phyloP scores from a whole-genome alignment of 345 rosid species.

The Arabis hirsuta region DNA sequence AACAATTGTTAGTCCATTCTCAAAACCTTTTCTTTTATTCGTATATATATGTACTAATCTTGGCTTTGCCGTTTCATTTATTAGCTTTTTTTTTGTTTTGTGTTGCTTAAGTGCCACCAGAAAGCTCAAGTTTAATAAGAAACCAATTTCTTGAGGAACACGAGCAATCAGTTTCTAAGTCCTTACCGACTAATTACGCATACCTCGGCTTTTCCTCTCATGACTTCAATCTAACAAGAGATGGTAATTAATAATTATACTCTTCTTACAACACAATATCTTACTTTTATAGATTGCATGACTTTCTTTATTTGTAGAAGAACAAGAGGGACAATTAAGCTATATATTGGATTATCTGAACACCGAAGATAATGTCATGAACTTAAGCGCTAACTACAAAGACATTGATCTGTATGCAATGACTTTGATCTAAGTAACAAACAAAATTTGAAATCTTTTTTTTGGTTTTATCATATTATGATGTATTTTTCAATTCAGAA shows the following conservation, averaged over 20 bases:
- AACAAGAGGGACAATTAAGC: constrained; percentile 53
- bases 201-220: constrained; percentile 56
- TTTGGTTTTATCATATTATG: constrained; percentile 3
- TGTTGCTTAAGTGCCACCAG: constrained; percentile 50
- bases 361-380: constrained; percentile 53
- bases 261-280: background rate
- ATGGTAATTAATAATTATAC: constrained; percentile 50
- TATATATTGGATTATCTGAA: constrained; percentile 64
- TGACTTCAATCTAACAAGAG: constrained; percentile 48
- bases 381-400: constrained; percentile 48
- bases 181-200: constrained; percentile 45
- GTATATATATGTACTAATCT: constrained; percentile 18
- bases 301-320: constrained; percentile 24
- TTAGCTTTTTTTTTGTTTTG: background rate
- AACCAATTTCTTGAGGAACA: constrained; percentile 35
- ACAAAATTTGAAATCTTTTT: constrained; percentile 1
- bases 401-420: constrained; percentile 65
- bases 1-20: constrained; percentile 48
- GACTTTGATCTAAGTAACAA: constrained; percentile 10
- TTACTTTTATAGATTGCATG: background rate
- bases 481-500: background rate
- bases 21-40: background rate
- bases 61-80: background rate
- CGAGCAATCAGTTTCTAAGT: constrained; percentile 52
- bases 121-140: constrained; percentile 53